Evolutionary conservation across 768 basidiomycete genomes (phyloP).

Genomic region (Mycena crocata): DNA sequence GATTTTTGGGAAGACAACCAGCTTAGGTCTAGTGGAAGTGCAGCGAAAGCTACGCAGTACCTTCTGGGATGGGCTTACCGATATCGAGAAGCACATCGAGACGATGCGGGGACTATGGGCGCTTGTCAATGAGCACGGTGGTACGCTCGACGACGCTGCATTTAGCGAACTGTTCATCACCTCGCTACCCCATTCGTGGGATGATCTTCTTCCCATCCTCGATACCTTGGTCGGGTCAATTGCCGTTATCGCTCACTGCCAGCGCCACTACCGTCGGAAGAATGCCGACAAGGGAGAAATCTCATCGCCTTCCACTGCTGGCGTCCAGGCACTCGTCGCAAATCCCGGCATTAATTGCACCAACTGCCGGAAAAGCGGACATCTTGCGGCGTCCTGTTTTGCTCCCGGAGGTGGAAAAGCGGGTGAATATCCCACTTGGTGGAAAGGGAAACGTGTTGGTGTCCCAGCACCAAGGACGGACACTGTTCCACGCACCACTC

Average conservation of each 20-base stretch:
- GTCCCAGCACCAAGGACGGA: not conserved
- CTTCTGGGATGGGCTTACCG: not conserved
- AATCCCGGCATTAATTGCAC: slow-evolving; percentile 23
- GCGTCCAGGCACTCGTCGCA: not conserved
- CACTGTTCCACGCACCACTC: not conserved
- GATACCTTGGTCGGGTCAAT: not conserved
- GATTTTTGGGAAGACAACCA: not conserved
- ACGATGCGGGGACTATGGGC: not conserved
- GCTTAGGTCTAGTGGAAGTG: not conserved
- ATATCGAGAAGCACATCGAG: not conserved
- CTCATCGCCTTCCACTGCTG: not conserved
- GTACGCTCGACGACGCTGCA: not conserved
- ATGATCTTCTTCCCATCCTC: not conserved
- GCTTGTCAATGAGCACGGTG: not conserved
- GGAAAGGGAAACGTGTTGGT: slow-evolving; percentile 13
- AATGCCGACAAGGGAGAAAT: not conserved
- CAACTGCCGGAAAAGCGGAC: slow-evolving; percentile 34
- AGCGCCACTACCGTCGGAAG: not conserved
- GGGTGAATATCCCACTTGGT: slow-evolving; percentile 36
- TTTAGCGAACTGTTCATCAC: not conserved
- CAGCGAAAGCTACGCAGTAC: not conserved
- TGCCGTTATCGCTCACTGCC: not conserved
- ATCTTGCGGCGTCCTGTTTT: slow-evolving; percentile 38
- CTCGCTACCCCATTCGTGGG: not conserved
- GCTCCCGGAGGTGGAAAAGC: slow-evolving; percentile 42